phyloP scores from a whole-genome alignment of 495 filamentous ascomycete genomes.

The Melanomma pulvis-pyrius region DNA sequence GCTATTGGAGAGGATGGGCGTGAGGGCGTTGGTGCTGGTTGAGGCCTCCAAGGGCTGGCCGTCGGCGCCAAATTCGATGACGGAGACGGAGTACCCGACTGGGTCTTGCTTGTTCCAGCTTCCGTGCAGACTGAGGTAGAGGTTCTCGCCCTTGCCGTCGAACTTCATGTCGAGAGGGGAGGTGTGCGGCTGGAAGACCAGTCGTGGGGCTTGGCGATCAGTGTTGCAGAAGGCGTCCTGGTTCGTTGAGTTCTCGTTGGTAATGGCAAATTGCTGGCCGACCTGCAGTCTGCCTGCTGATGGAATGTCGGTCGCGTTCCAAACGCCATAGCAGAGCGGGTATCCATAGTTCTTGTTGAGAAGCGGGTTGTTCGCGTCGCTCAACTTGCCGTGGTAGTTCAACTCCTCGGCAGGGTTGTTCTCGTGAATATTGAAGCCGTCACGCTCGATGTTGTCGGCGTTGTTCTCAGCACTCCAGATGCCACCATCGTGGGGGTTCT shows the following conservation, averaged over 20 bases:
- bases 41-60: slow-evolving; percentile 47
- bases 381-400: slow-evolving; percentile 27
- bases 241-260: slow-evolving; percentile 12
- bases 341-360: slow-evolving; percentile 25
- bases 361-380: slow-evolving; percentile 12
- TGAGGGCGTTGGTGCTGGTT: slow-evolving; percentile 47
- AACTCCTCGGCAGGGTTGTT: slow-evolving; percentile 31
- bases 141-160: slow-evolving; percentile 21
- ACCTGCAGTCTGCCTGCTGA: slow-evolving; percentile 13
- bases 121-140: slow-evolving; percentile 27
- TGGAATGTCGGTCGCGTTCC: slow-evolving; percentile 16
- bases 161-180: slow-evolving; percentile 30
- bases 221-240: slow-evolving; percentile 13
- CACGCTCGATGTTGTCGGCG: slow-evolving; percentile 24
- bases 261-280: slow-evolving; percentile 26
- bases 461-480: slow-evolving; percentile 26
- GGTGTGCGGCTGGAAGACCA: slow-evolving; percentile 28
- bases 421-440: slow-evolving; percentile 23
- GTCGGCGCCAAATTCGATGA: slow-evolving; percentile 47
- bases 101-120: slow-evolving; percentile 46
- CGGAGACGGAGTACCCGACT: slow-evolving; percentile 52
- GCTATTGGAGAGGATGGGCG: slow-evolving; percentile 51
- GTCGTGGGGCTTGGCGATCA: slow-evolving; percentile 5
- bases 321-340: slow-evolving; percentile 25
- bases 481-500: slow-evolving; percentile 12